Evolutionary conservation across 2,329 filamentous ascomycete genomes (phyloP).

Genomic region (Karstenula rhodostoma): DNA sequence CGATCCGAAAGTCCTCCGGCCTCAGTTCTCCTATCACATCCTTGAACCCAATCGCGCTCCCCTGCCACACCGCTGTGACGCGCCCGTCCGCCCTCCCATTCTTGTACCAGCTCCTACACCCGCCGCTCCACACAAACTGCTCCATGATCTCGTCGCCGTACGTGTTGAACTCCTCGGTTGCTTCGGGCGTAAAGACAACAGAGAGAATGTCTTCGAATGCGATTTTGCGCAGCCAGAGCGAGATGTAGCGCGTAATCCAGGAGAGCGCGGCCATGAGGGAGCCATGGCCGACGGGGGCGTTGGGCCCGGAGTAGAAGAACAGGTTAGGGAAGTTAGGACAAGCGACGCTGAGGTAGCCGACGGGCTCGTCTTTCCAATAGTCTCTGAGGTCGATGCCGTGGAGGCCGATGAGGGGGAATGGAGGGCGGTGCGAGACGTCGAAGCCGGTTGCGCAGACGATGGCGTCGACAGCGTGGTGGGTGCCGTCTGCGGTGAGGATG

Average conservation of each 20-base stretch:
- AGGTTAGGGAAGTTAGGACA: conserved; percentile 28
- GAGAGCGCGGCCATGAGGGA: conserved; percentile 14
- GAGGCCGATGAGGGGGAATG: conserved; percentile 52
- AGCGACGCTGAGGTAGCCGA: conserved; percentile 50
- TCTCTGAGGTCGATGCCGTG: conserved; percentile 48
- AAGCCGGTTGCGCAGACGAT: conserved; percentile 51
- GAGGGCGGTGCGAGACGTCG: conserved; percentile 52
- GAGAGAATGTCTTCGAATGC: conserved; percentile 18
- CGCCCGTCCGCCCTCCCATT: conserved; percentile 13
- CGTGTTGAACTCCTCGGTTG: conserved; percentile 15
- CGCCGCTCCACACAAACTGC: conserved; percentile 15
- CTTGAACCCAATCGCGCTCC: conserved; percentile 11
- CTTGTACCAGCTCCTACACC: conserved; percentile 25
- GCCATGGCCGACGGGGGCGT: conserved; percentile 29
- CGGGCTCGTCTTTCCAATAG: conserved; percentile 50
- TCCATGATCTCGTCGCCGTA: conserved; percentile 20
- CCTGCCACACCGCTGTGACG: conserved; percentile 18
- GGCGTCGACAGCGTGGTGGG: conserved; percentile 35
- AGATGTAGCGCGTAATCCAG: not conserved
- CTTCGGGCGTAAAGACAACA: not conserved
- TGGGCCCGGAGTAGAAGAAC: conserved; percentile 38
- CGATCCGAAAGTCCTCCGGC: conserved; percentile 14
- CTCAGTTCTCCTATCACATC: conserved; percentile 11
- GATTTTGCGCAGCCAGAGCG: conserved; percentile 13
- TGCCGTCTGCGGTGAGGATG: conserved; percentile 52